Percentiles rank a stretch among this genome's conserved stretches.
Conservation (phyloP, 1,284 basidiomycete genomes). For the Sanguinoderma infundibulare region DNA sequence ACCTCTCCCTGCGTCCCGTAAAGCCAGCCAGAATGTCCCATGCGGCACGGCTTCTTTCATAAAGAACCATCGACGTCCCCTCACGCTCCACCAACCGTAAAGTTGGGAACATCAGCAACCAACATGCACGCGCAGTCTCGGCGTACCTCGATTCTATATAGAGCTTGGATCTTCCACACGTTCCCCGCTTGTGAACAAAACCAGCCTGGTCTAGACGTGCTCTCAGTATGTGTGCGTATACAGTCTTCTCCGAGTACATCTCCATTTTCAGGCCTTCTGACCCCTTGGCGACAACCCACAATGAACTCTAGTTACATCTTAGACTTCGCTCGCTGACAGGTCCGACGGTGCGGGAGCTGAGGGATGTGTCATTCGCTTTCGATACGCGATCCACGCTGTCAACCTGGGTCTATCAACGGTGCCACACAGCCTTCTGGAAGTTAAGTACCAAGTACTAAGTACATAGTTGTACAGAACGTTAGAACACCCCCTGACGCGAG, state of each 20-base stretch:
- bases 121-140: neutral
- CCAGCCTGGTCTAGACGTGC: neutral
- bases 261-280: slow-evolving; percentile 18
- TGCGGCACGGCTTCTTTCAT: slow-evolving; percentile 26
- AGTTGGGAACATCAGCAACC: neutral
- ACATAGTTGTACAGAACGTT: neutral
- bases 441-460: too few species aligned
- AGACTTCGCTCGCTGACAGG: too few species aligned
- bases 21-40: slow-evolving; percentile 11
- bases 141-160: neutral
- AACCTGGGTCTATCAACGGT: neutral
- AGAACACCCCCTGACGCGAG: neutral
- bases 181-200: neutral
- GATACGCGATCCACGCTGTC: neutral
- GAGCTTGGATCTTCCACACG: neutral
- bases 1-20: neutral
- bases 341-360: slow-evolving; percentile 8
- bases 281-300: too few species aligned
- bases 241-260: too few species aligned
- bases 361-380: neutral
- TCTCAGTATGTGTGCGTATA: too few species aligned
- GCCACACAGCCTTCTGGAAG: neutral
- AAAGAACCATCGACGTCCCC: slow-evolving; percentile 9
- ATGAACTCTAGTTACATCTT: too few species aligned
- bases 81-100: neutral